These are phyloP conservation scores for Paracamarosporium sp. DNA, from an alignment of 2,329 filamentous ascomycete species.

Conservation along the genomic window DNA sequence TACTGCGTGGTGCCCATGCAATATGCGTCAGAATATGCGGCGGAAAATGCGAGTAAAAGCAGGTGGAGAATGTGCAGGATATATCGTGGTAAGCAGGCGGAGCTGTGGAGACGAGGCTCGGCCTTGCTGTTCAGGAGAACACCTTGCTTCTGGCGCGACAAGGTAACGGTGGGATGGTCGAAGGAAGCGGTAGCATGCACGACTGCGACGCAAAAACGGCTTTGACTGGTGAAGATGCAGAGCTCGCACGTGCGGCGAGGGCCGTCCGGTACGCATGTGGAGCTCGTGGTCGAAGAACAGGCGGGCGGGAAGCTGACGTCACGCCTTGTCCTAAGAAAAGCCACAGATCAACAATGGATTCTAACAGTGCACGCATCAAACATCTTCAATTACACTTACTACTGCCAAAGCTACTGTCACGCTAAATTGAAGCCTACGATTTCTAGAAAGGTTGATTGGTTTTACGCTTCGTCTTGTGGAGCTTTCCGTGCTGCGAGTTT, in stretches of 20 bases:
- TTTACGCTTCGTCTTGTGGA: too few relatives aligned
- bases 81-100: conserved; percentile 5
- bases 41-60: background rate
- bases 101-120: background rate
- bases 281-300: conserved; percentile 5
- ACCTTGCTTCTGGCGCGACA: conserved; percentile 3
- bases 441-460: too few relatives aligned
- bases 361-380: too few relatives aligned
- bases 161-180: background rate
- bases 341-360: background rate
- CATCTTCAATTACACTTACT: too few relatives aligned
- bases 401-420: too few relatives aligned
- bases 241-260: conserved; percentile 9
- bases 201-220: conserved; percentile 4
- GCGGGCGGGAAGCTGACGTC: background rate
- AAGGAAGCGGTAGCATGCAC: conserved; percentile 2
- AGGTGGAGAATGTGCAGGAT: background rate
- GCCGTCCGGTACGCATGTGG: conserved; percentile 9
- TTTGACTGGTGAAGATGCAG: conserved; percentile 9
- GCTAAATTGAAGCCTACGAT: too few relatives aligned
- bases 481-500: too few relatives aligned
- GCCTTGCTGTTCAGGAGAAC: conserved; percentile 6
- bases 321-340: conserved; percentile 7
- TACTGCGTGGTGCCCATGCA: conserved; percentile 29
- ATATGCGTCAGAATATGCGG: conserved; percentile 11